A percentile compares a stretch with the other conserved stretches of the same genome.
phyloP scores from a whole-genome alignment of 169 alveolate genomes.

The Blepharisma undulans region DNA sequence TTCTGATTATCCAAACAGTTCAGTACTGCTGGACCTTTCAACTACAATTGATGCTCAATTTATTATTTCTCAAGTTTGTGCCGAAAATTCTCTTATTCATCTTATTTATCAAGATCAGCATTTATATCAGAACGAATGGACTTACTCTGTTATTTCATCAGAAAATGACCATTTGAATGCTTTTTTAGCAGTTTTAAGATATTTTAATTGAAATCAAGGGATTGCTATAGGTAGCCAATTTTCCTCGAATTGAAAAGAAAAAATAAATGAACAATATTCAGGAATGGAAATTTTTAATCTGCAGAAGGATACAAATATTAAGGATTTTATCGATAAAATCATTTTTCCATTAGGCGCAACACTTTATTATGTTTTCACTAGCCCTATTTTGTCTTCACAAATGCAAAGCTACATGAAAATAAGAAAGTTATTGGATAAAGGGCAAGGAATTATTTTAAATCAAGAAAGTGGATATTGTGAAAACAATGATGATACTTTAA shows the following conservation, averaged over 20 bases:
- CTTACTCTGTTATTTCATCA: background rate
- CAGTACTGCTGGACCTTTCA: background rate
- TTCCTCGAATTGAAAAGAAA: background rate
- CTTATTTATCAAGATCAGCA: background rate
- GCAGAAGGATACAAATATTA: background rate
- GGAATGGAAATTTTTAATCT: background rate
- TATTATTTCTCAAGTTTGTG: background rate
- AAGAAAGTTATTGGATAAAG: background rate
- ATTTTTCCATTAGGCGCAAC: background rate
- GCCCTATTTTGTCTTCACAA: background rate
- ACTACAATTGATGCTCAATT: background rate
- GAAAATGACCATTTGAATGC: background rate
- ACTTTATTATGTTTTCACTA: background rate
- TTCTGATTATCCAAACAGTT: background rate
- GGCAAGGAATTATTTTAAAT: background rate
- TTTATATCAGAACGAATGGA: background rate
- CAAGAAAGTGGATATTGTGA: background rate
- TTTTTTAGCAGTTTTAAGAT: background rate
- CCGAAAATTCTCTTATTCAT: background rate
- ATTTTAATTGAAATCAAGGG: background rate
- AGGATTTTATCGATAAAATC: background rate
- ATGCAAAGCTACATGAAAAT: background rate
- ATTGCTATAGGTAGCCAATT: background rate
- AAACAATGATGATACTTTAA: background rate
- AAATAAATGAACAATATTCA: background rate